Base-by-base conservation (phyloP, 176 grass and related monocot species). In the Ampelocalamus luodianensis region DNA sequence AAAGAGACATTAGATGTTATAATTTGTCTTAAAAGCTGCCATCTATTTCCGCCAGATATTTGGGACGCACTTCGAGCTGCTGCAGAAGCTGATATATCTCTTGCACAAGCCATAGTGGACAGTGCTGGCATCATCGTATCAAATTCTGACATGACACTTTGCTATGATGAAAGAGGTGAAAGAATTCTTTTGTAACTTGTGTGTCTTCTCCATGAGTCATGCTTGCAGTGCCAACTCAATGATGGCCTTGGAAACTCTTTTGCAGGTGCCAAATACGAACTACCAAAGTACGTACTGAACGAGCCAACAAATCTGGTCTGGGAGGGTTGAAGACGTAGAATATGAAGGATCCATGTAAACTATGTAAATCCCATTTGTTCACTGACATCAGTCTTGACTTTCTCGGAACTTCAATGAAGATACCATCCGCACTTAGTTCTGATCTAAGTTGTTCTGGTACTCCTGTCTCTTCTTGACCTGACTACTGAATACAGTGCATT, bases 51-150 rank as follows among this genome's bases (percentile, higher is more conserved):
- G 51, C 40, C 86, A 98, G 93, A 98, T 68, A 98, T 98, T 90
- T 98, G 96, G 96, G 93, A 98, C 60, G 93, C 96, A 24, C 93
- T 98, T 81, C 80, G 81, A 89, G 96, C 89, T 66, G 93, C 93
- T 75, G 90, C 91, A 80, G 96, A 95, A 72, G 86, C 91, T 85
- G 96, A 95, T 59, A 64, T 92, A 82, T 79, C 72, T 37, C 93
- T 98, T 77, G 91, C 91, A 48, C 91, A 98, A 85, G 83, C 83
- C 72, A 95, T 98, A 95, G 88, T 98, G 77, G 93, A 95, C 67
- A 95, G 93, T 72, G 96, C 96, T 65, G 93, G 87, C 62, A 98
- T 98, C 56, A 92, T 95, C 6, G 77, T 93, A 79, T 87, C 96
- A 64, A 98, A 92, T 92, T 77, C 93, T 85, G 93, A 98, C 84